Base-by-base conservation (phyloP, 257 asterid species). In the Capsicum chinense region DNA sequence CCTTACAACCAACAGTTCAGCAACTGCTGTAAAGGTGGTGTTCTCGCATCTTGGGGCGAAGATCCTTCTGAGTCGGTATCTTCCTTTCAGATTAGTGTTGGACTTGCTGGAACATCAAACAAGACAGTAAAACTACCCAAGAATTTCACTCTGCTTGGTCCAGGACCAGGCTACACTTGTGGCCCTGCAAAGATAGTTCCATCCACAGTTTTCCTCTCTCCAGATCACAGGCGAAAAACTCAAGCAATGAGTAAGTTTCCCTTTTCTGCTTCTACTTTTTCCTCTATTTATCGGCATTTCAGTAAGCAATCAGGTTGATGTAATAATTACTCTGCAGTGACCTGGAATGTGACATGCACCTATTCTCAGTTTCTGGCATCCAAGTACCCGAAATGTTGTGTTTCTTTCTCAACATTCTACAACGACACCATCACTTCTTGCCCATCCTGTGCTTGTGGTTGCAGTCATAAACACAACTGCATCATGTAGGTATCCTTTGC, bases 1-100 rank as follows among this genome's bases (percentile, higher is more conserved):
- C 97, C 97, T 17, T 94, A 90, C 88, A 94, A 94, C 84, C 98
- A 93, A 83, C 97, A 94, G 82, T 90, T 87, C 83, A 88, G 92
- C 89, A 93, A 94, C 66, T 94, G 98, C 86, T 94, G 97, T 86
- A 94, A 94, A 83, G 95, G 93, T 16, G 98, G 98, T 56, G 97
- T 93, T 21, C 79, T 94, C n/a, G 86, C 95, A 5, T 92, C 97
- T 1, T 94, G 94, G 94, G 95, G 97, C 42, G 97, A 94, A 81
- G 98, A 93, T 89, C 98, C 98, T 3, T 13, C 90, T 6, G 84
- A 81, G 11, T 88, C 98, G 0, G 92, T 94, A 48, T 94, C 98
- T 1, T 73, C 95, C 2, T 94, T 94, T 82, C 98, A 94, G 83
- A 93, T 94, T 16, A 92, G 95, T 69, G 94, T 92, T 64, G 98